Evolutionary conservation across 306 rosid species (phyloP).

Genomic region (Inga laurina): DNA sequence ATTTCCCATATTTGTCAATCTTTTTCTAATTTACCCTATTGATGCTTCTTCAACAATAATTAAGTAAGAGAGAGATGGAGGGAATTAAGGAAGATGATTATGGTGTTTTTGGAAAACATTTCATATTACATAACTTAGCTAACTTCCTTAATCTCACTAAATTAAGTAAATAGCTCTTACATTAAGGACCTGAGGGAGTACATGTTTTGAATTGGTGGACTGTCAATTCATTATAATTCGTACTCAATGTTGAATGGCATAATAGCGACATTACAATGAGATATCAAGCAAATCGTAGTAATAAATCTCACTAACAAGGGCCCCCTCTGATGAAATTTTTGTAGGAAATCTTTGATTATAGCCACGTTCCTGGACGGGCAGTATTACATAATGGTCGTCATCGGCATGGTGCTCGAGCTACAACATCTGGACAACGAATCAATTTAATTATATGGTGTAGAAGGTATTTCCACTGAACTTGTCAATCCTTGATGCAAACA

Average conservation of each 20-base stretch:
- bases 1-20: too few species aligned
- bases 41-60: too few species aligned
- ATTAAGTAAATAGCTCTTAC: too few species aligned
- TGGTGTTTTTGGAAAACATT: too few species aligned
- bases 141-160: too few species aligned
- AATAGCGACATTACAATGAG: background rate
- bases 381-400: constrained; percentile 91
- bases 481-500: background rate
- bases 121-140: too few species aligned
- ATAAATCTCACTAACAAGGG: constrained; percentile 2
- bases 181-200: background rate
- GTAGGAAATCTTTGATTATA: constrained; percentile 77
- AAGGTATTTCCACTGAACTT: constrained; percentile 57
- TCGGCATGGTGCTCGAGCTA: constrained; percentile 93
- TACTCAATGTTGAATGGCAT: constrained; percentile 6
- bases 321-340: constrained; percentile 12
- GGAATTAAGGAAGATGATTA: too few species aligned
- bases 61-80: too few species aligned
- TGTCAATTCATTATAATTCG: constrained; percentile 1
- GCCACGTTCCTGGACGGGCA: constrained; percentile 83
- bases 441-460: constrained; percentile 93
- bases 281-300: constrained; percentile 7
- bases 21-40: too few species aligned
- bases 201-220: background rate
- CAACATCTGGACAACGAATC: constrained; percentile 71